Percentiles rank a stretch among this genome's conserved stretches.
Conservation (phyloP, 1,284 basidiomycete genomes). For the Vanrija sp. region DNA sequence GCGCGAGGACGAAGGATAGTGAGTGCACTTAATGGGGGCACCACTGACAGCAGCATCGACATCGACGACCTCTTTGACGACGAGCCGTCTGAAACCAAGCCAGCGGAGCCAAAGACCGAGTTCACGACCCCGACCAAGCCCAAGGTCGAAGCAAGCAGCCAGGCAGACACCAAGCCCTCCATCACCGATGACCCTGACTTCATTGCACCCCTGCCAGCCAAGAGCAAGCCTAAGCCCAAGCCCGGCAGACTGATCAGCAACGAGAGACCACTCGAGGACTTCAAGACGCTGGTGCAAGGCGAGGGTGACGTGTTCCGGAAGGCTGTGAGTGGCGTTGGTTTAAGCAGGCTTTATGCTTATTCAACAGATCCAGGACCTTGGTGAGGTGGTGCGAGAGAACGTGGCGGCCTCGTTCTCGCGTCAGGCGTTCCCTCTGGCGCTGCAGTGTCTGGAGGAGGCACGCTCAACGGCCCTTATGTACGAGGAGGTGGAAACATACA, state of each 20-base stretch:
- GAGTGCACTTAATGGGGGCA: slow-evolving; percentile 5
- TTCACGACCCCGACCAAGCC: slow-evolving; percentile 49
- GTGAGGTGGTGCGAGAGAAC: slow-evolving; percentile 65
- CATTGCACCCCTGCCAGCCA: slow-evolving; percentile 41
- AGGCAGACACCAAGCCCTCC: slow-evolving; percentile 55
- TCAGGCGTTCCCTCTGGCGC: slow-evolving; percentile 62
- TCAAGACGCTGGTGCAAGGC: slow-evolving; percentile 60
- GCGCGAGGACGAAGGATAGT: slow-evolving; percentile 42
- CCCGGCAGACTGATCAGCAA: slow-evolving; percentile 57
- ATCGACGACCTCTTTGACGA: slow-evolving; percentile 44
- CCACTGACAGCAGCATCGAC: slow-evolving; percentile 34
- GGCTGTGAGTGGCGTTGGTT: slow-evolving; percentile 54
- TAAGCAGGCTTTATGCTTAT: neutral
- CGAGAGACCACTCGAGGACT: slow-evolving; percentile 69
- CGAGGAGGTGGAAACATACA: slow-evolving; percentile 48
- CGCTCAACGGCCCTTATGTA: slow-evolving; percentile 60
- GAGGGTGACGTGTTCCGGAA: slow-evolving; percentile 74
- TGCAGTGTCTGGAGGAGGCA: slow-evolving; percentile 66
- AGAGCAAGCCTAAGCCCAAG: slow-evolving; percentile 28
- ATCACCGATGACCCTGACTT: slow-evolving; percentile 44
- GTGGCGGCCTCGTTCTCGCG: slow-evolving; percentile 64
- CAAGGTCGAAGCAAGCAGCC: slow-evolving; percentile 29
- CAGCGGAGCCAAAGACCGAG: slow-evolving; percentile 10
- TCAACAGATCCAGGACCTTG: slow-evolving; percentile 58
- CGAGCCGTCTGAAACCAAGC: neutral